Conservation (phyloP, 2,329 filamentous ascomycete species). For the Leptographium galeiforme region DNA sequence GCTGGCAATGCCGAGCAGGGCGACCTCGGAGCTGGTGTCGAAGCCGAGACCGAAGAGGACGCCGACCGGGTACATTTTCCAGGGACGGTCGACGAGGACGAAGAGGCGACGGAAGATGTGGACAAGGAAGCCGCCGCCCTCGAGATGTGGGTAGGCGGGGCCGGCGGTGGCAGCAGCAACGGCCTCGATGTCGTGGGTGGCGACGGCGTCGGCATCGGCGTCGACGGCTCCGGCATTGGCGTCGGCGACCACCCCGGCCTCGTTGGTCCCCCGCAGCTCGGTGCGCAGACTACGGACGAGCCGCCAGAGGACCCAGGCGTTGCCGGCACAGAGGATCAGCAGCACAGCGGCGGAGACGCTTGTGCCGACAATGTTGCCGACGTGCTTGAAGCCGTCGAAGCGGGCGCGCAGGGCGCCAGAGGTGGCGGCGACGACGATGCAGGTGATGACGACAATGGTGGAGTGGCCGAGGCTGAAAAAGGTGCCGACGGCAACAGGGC, state of each 20-base stretch:
- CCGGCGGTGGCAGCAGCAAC: slow-evolving; percentile 1
- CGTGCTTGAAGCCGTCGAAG: slow-evolving; percentile 65
- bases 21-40: slow-evolving; percentile 89
- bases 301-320: slow-evolving; percentile 72
- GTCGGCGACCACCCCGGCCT: slow-evolving; percentile 14
- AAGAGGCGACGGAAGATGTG: slow-evolving; percentile 63
- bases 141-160: slow-evolving; percentile 42
- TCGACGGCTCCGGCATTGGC: slow-evolving; percentile 3
- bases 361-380: slow-evolving; percentile 84
- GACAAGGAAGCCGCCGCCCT: slow-evolving; percentile 66
- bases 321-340: slow-evolving; percentile 69
- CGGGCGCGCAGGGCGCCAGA: slow-evolving; percentile 67
- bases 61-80: slow-evolving; percentile 94
- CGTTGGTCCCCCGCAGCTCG: slow-evolving; percentile 32
- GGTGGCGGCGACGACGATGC: slow-evolving; percentile 81
- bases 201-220: slow-evolving; percentile 5
- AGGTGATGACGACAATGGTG: slow-evolving; percentile 83
- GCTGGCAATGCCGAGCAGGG: slow-evolving; percentile 77
- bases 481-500: slow-evolving; percentile 81
- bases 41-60: slow-evolving; percentile 87
- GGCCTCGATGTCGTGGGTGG: slow-evolving; percentile 5
- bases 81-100: slow-evolving; percentile 57
- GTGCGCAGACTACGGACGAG: slow-evolving; percentile 55
- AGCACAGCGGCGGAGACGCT: slow-evolving; percentile 75
- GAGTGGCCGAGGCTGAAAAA: slow-evolving; percentile 92